Percentiles rank a stretch among this genome's conserved stretches.
These are phyloP conservation scores for Boletellus ananiceps DNA, from an alignment of 768 basidiomycete species.

Conservation along the genomic window DNA sequence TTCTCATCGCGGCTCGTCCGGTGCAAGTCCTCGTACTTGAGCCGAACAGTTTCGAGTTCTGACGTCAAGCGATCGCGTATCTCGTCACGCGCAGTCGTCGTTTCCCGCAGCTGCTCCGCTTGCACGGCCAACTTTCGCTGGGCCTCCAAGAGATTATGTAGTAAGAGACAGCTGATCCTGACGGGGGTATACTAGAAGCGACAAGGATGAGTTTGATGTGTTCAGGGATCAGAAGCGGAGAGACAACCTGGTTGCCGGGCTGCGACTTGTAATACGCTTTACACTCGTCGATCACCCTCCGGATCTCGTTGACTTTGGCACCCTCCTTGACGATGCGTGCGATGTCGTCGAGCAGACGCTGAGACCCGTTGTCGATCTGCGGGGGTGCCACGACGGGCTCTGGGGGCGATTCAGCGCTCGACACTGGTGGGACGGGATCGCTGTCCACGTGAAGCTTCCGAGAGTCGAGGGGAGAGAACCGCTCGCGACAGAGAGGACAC, in stretches of 20 bases:
- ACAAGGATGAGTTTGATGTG: conserved; percentile 3
- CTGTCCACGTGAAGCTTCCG: conserved; percentile 58
- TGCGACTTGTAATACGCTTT: conserved; percentile 43
- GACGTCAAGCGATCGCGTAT: conserved; percentile 27
- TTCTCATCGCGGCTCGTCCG: conserved; percentile 44
- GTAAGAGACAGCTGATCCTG: conserved; percentile 44
- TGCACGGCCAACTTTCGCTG: conserved; percentile 40
- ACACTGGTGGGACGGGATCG: conserved; percentile 31
- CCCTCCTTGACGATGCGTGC: conserved; percentile 52
- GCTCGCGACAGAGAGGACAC: conserved; percentile 63
- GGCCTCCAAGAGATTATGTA: conserved; percentile 47
- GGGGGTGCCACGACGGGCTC: conserved; percentile 20
- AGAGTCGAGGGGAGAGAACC: conserved; percentile 43
- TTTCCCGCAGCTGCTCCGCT: conserved; percentile 28
- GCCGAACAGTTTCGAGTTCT: conserved; percentile 35
- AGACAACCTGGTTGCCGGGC: conserved; percentile 42
- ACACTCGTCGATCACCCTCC: conserved; percentile 48
- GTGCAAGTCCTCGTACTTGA: conserved; percentile 40
- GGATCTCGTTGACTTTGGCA: conserved; percentile 45
- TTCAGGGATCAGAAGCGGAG: conserved; percentile 5
- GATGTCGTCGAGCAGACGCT: conserved; percentile 51
- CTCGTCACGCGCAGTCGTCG: conserved; percentile 30
- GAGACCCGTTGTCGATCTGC: conserved; percentile 40
- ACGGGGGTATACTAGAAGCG: conserved; percentile 46
- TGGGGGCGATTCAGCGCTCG: conserved; percentile 14